Evolutionary conservation across 2,329 filamentous ascomycete species (phyloP), one percentile per base, ranked within the genome.

Genomic region (Sphaceloma murrayae): DNA sequence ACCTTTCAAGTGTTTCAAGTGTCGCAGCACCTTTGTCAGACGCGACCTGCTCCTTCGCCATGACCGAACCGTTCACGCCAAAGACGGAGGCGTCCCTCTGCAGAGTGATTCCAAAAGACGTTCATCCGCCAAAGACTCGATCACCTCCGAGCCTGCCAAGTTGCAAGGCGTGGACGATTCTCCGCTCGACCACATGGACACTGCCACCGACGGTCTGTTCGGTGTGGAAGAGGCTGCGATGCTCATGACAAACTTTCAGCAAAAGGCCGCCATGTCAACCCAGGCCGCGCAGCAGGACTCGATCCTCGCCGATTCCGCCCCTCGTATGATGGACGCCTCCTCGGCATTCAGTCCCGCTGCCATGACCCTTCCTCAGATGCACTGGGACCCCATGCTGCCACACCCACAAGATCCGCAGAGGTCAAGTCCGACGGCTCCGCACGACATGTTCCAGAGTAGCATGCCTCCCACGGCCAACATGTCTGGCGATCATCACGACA

Each of bases 1-100:
- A 51, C 91, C 91, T 27, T 98, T 98, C 75, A 96, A 96, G 66
- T 98, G 91, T 68, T 75, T 86, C 71, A 98, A 98, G 70, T 98
- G 91, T 67, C 78, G 88, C 60, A 95, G 88, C 73, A 98, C 91
- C 50, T 98, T 98, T 63, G 91, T 98, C 57, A 85, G 91, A 63
- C 85, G 91, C 67, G 91, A 98, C 68, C 75, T 98, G 51, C 80
- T 98, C 43, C 79, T 98, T 54, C 84, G 91, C 64, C 91, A 98
- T 70, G 91, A 98, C 67, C 85, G 91, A 58, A 98, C 91, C 53
- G 91, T 98, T 52, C 91, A 98, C 67, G 91, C 91, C 51, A 96
- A 96, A 69, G 91, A 98, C 69, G 89, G 89, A 55, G 89, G 91
- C 53, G 77, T 91, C 43, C 89, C 89, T 53, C 77, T 96, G 34